Base-by-base conservation (phyloP, 495 filamentous ascomycete genomes). In the Daldinia loculata region DNA sequence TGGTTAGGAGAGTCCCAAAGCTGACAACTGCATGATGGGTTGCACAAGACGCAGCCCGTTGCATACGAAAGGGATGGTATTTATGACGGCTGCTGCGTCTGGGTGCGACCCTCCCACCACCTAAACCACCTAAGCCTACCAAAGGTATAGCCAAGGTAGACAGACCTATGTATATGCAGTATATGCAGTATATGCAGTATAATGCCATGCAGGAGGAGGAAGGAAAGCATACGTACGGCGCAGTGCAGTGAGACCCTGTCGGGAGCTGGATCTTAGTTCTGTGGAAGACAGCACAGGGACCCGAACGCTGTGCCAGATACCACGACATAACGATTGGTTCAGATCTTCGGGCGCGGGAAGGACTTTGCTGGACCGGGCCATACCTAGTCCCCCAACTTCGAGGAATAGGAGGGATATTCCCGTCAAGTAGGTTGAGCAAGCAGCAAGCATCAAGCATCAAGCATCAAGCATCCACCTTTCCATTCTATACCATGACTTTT, bases 21-120 rank as follows among this genome's bases (percentile, higher is more conserved):
- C 71, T 74, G 71, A 74, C 71, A 70, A 70, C 71, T 67, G 67
- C 71, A 74, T 63, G 71, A 67, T 61, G 63, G 66, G 71, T 74
- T 67, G 63, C 67, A 74, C 71, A 69, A 70, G 67, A 74, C 71
- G 67, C 71, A 70, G 71, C 63, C 67, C 48, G 60, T 67, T 74
- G 67, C 71, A 70, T 74, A 74, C 67, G 63, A 70, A 70, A 70
- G 67, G 67, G 71, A 74, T 70, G 67, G 71, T 55, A 65, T 70
- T 70, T 67, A 74, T 70, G 71, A 70, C 71, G 71, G 71, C 67
- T 70, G 63, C 67, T 74, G 67, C 71, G 66, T 70, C 60, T 70
- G 66, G 45, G 67, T 74, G 71, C 71, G 62, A 74, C 71, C 67
- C 69, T 69, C 69, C 73, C 63, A 61, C 56, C 61, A 61, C 69